Base-by-base conservation (phyloP, 257 asterid species). In the Gentiana straminea region DNA sequence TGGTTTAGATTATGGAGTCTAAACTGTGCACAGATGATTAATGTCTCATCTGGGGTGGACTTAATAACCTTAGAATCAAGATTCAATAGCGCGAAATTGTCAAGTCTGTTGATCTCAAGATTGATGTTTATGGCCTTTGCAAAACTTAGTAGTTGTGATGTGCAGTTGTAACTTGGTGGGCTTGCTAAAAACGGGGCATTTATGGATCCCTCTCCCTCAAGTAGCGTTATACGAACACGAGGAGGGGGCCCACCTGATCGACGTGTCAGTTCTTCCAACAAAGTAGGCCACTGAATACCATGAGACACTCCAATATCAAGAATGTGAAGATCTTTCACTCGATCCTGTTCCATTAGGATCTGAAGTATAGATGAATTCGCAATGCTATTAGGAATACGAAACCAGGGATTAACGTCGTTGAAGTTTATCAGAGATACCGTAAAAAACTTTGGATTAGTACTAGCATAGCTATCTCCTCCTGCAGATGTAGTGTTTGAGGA, bases 251-350 rank as follows among this genome's bases (percentile, higher is more conserved):
- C 96, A 4, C 94, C 94, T 2, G 80, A 63, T 38, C 84, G 77
- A 4, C 84, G 82, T 7, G 79, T 77, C 65, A 88, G 62, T 54
- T 84, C 96, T 68, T 82, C 96, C 0, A 88, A 73, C 24, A 88
- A 88, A 0, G 88, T 87, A 7, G 96, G 96, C 96, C 96, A 87
- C 32, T 88, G 96, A 13, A 88, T 73, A 12, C 96, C 96, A 56
- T 84, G 96, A 34, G 94, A 88, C 34, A 82, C 96, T 69, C 96
- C 94, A 41, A 84, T 81, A 58, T 88, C 96, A 45, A 88, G 75
- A 70, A 88, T 88, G 81, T 88, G 96, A 49, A 88, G 94, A 48
- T 70, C 76, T 7, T 64, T 52, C 1, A 70, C 69, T 8, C 67
- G 70, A 37, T 59, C 68, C 54, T 76, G 79, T 57, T 78, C 84